phyloP scores from a whole-genome alignment of 495 filamentous ascomycete species.

The Lasiosphaeriaceae sp. region DNA sequence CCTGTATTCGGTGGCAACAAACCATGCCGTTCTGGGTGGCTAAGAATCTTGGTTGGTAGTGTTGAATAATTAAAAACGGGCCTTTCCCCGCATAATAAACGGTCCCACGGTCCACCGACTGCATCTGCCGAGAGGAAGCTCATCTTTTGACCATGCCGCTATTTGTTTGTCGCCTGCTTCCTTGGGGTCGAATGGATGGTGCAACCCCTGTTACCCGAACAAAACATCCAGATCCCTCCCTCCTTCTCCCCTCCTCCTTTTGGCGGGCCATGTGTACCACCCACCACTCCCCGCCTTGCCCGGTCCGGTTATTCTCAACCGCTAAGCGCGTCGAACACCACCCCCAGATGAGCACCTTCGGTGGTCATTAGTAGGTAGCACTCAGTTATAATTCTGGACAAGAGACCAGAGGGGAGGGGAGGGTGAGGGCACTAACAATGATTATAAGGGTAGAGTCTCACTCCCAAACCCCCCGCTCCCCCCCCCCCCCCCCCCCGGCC shows the following conservation, averaged over 20 bases:
- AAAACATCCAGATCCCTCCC: not conserved
- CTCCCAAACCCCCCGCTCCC: not conserved
- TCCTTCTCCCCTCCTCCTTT: not conserved
- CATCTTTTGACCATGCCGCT: not conserved
- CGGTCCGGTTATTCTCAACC: conserved; percentile 16
- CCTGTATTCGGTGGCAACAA: too few species aligned
- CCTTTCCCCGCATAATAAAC: not conserved
- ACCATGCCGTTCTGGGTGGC: too few species aligned
- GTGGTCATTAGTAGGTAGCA: not conserved
- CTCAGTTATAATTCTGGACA: not conserved
- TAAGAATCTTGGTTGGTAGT: not conserved
- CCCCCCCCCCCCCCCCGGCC: not conserved
- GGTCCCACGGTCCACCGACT: not conserved
- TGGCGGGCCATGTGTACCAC: not conserved
- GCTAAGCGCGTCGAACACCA: not conserved
- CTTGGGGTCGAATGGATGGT: not conserved
- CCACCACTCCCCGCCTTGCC: not conserved
- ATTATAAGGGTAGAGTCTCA: too few species aligned
- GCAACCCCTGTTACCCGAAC: not conserved
- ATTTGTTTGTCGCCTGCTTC: not conserved
- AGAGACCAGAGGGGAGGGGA: too few species aligned
- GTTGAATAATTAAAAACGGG: not conserved
- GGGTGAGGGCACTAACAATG: too few species aligned
- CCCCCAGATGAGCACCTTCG: not conserved
- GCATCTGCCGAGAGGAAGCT: not conserved